Conservation (phyloP, 1,284 basidiomycete genomes). For the Wolfiporia cocos region DNA sequence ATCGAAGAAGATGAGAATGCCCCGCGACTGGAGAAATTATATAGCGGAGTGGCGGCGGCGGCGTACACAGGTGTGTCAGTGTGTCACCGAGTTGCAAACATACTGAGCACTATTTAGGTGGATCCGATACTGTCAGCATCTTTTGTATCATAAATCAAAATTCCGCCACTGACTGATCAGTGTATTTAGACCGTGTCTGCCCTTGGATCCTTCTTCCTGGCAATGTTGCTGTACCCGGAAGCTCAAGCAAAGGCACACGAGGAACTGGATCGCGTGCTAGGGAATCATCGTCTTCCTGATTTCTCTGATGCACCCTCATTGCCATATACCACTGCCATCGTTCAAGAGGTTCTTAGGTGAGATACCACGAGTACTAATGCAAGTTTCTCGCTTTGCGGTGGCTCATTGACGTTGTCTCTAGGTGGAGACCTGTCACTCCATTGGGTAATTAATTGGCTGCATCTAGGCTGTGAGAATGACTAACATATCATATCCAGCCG, state of each 20-base stretch:
- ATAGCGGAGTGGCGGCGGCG: conserved; percentile 18
- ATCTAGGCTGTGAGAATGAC: background rate
- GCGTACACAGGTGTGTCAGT: conserved; percentile 15
- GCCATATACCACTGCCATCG: conserved; percentile 34
- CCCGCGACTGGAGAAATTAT: conserved; percentile 13
- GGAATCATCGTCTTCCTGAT: conserved; percentile 32
- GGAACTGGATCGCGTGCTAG: conserved; percentile 35
- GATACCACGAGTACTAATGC: too few species aligned
- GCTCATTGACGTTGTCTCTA: too few species aligned
- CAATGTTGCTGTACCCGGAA: conserved; percentile 33
- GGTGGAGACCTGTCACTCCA: conserved; percentile 21
- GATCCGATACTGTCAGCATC: conserved; percentile 17
- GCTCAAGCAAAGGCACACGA: conserved; percentile 32
- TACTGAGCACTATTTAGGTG: conserved; percentile 10
- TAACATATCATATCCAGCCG: conserved; percentile 22
- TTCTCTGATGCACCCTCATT: conserved; percentile 32
- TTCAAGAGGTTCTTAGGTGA: conserved; percentile 37
- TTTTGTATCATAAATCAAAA: background rate
- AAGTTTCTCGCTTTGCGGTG: too few species aligned
- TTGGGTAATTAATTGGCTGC: conserved; percentile 10
- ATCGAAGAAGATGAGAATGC: conserved; percentile 13
- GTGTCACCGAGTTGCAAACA: background rate
- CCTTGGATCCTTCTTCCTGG: conserved; percentile 29
- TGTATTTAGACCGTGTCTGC: conserved; percentile 17
- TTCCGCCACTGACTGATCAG: conserved; percentile 5